Evolutionary conservation across 2,329 filamentous ascomycete species (phyloP).

Genomic region (Trichoderma polysporum): DNA sequence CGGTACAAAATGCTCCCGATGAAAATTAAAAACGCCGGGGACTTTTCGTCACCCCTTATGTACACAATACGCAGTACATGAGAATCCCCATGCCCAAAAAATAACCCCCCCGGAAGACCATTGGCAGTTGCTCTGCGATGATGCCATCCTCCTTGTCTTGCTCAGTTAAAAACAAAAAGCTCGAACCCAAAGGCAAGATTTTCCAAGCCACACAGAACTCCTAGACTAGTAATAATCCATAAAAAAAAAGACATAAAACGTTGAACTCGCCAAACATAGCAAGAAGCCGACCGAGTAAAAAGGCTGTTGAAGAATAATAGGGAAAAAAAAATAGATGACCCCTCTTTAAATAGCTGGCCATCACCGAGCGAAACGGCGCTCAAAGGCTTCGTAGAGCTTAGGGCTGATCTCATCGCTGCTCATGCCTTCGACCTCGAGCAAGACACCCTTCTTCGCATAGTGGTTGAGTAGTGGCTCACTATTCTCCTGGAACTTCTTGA

Average conservation of each 20-base stretch:
- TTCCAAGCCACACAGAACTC: slow-evolving; percentile 26
- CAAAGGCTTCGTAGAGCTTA: slow-evolving; percentile 81
- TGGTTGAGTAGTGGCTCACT: slow-evolving; percentile 83
- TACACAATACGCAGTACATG: slow-evolving; percentile 3
- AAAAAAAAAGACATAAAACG: background rate
- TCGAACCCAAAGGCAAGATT: background rate
- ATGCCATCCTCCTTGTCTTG: background rate
- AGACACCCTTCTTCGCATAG: slow-evolving; percentile 78
- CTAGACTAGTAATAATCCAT: slow-evolving; percentile 5
- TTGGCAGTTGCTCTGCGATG: background rate
- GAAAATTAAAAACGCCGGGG: slow-evolving; percentile 3
- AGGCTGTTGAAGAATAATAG: background rate
- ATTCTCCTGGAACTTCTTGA: slow-evolving; percentile 83
- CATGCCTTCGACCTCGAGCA: slow-evolving; percentile 84
- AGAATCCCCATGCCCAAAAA: background rate
- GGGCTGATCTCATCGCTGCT: slow-evolving; percentile 95
- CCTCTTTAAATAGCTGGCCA: background rate
- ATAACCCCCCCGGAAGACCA: background rate
- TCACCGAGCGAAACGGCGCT: slow-evolving; percentile 61
- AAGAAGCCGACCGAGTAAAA: slow-evolving; percentile 5
- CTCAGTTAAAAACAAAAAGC: background rate
- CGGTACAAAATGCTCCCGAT: background rate
- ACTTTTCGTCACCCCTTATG: slow-evolving; percentile 20
- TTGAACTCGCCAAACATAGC: slow-evolving; percentile 3
- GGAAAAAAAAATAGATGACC: background rate